Conservation (phyloP, 371 early-diverging fungal species). For the Mortierella sp. region DNA sequence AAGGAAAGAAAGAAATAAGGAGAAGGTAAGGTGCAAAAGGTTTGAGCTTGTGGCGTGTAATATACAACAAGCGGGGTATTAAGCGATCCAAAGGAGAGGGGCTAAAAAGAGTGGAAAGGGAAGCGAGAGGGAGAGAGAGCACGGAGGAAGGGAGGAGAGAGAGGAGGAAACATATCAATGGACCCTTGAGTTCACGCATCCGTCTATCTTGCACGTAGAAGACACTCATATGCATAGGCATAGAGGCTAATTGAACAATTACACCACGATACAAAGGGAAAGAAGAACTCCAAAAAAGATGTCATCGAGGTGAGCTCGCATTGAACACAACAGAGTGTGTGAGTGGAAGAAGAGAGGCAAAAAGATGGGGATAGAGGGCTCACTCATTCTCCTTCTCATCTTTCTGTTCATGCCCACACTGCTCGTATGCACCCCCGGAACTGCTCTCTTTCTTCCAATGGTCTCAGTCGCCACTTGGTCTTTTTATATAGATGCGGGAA, state of each 20-base stretch:
- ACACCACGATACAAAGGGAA: neutral
- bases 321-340: neutral
- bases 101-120: neutral
- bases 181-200: neutral
- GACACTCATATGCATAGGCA: neutral
- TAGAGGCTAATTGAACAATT: neutral
- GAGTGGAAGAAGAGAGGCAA: neutral
- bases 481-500: neutral
- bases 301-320: neutral
- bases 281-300: neutral
- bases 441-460: neutral
- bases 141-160: neutral
- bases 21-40: neutral
- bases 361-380: neutral
- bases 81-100: neutral
- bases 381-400: too few species aligned
- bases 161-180: neutral
- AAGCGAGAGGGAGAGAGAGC: neutral
- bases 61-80: neutral
- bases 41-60: neutral
- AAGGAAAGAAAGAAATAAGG: neutral
- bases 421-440: neutral
- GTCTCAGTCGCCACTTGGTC: constrained; percentile 1
- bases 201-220: neutral
- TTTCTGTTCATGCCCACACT: neutral